Base-by-base conservation (phyloP, 2,329 filamentous ascomycete species). In the Hymenoscyphus repandus region DNA sequence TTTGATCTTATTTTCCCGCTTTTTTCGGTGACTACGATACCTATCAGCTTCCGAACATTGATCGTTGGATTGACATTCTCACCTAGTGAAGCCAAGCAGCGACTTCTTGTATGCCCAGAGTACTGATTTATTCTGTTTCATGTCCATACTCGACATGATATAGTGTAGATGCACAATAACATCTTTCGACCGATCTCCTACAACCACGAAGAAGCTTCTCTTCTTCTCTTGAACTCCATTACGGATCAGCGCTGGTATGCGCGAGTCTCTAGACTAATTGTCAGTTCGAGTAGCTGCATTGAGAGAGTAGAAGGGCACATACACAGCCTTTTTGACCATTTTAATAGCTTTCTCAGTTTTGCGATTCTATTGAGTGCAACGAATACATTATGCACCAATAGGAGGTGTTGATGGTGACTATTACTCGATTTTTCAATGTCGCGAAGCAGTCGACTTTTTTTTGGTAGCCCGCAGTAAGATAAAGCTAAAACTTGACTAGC, bases 71-170 rank as follows among this genome's bases (percentile, higher is more conserved):
- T n/a, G 22, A 5, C 11, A 11, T 37, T 41, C 46, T 47, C 61
- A 80, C 79, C 79, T 90, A 31, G 90, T 95, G 68, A 97, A 97
- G 45, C 90, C 91, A 31, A 99, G 75, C 10, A 99, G 79, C 70
- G 99, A 93, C 69, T 95, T 95, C 78, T 97, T 97, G 76, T 99
- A 99, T 17, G 93, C 92, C 93, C 93, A 99, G 10, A 99, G 75
- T 2, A 99, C 90, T 11, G 88, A 93, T 70, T 97, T 97, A 74
- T 93, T 95, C 69, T 95, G 83, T 72, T 95, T 95, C 58, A 96
- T 82, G 67, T 96, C 89, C 66, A 88, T 85, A 62, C 82, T 87
- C 45, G 91, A 86, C 77, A 96, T 88, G 65, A 99, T 95, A 66
- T 93, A 90, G 72, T 97, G 91, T 53, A 91, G 78, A 67, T 96